A percentile compares a stretch with the other conserved stretches of the same genome.
Evolutionary conservation across 176 grass and related monocot genomes (phyloP).

Genomic region (Zoysia japonica): DNA sequence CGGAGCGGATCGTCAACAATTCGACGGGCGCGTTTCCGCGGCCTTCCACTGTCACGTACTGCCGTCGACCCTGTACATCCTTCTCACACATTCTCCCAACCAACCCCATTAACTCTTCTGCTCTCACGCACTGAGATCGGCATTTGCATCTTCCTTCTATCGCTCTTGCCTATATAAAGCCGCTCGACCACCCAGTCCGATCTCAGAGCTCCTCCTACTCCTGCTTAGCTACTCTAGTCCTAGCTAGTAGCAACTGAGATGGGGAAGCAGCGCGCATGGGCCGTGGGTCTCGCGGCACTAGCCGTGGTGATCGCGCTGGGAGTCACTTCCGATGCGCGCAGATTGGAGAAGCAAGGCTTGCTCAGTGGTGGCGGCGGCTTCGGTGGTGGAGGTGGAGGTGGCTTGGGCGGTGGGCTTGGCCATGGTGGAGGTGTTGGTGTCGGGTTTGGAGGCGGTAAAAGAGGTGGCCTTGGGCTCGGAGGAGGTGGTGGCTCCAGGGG

Average conservation of each 20-base stretch:
- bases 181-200: background rate
- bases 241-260: background rate
- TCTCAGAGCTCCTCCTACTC: background rate
- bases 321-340: constrained; percentile 23
- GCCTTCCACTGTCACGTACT: background rate
- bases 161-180: background rate
- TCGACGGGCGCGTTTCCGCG: no score
- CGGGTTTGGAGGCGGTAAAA: constrained; percentile 37
- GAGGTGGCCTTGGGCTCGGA: constrained; percentile 21
- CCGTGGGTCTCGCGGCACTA: background rate
- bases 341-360: constrained; percentile 46
- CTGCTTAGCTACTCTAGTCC: background rate
- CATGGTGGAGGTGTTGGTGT: constrained; percentile 5
- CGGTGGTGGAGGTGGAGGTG: constrained; percentile 2
- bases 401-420: constrained; percentile 15
- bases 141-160: background rate
- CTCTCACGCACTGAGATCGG: no score
- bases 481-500: background rate
- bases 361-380: constrained; percentile 19
- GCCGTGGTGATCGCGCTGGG: constrained; percentile 28
- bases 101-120: background rate
- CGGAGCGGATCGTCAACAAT: no score
- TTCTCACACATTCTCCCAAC: constrained; percentile 21
- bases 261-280: constrained; percentile 20
- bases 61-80: background rate